Evolutionary conservation across 805 yeast species (phyloP).

Genomic region (Kazachstania psychrophila): DNA sequence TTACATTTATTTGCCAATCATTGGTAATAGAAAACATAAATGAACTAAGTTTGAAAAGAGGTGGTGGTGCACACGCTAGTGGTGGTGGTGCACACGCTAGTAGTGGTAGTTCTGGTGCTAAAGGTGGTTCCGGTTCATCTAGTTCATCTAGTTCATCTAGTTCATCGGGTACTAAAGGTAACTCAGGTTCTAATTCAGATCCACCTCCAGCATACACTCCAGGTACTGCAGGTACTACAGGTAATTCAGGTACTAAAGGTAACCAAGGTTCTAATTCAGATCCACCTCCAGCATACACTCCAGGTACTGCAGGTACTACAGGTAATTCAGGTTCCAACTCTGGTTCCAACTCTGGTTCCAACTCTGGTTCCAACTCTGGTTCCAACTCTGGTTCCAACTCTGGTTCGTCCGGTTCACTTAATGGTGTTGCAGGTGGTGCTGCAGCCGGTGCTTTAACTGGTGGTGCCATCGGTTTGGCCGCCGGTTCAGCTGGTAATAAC

Average conservation of each 20-base stretch:
- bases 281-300: too few relatives aligned
- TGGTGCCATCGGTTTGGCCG: constrained; percentile 24
- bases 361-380: constrained; percentile 1
- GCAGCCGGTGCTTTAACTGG: constrained; percentile 7
- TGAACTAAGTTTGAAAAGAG: constrained; percentile 3
- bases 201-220: too few relatives aligned
- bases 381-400: constrained; percentile 1
- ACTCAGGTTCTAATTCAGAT: background rate
- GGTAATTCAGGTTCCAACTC: constrained; percentile 1
- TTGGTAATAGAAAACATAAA: too few relatives aligned
- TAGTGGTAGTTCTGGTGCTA: background rate
- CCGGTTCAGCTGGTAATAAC: too few relatives aligned
- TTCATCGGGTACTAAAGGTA: constrained; percentile 4
- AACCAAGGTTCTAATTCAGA: background rate
- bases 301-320: constrained; percentile 3
- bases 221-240: constrained; percentile 3
- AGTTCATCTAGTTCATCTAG: background rate
- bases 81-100: constrained; percentile 2
- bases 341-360: background rate
- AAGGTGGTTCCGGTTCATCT: background rate
- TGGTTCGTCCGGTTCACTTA: constrained; percentile 1
- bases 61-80: constrained; percentile 3
- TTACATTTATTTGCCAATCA: too few relatives aligned
- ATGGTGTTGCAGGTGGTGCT: constrained; percentile 2
- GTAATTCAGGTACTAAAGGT: constrained; percentile 1